A percentile compares a stretch with the other conserved stretches of the same genome.
Evolutionary conservation across 2,329 filamentous ascomycete genomes (phyloP).

Genomic region (Pseudogymnoascus sp.): DNA sequence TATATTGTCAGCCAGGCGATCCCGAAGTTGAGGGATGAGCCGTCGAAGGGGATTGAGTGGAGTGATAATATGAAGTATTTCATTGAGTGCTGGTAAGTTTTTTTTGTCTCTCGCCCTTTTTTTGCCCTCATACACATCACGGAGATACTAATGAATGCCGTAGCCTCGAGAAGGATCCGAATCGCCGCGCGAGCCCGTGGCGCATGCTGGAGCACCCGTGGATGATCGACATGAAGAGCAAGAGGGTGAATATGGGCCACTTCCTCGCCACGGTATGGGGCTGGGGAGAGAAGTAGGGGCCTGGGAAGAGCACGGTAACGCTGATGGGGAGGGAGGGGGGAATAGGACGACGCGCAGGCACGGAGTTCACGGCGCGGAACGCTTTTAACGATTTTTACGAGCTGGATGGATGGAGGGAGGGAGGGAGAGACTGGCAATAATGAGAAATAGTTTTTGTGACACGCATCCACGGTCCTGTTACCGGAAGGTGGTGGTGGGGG

Average conservation of each 20-base stretch:
- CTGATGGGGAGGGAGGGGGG: neutral
- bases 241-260: conserved; percentile 94
- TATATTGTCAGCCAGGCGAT: conserved; percentile 96
- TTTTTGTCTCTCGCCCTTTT: neutral
- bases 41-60: conserved; percentile 82
- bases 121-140: conserved; percentile 8
- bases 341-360: conserved; percentile 4
- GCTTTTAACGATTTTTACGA: conserved; percentile 5
- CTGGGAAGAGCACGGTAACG: neutral
- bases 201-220: conserved; percentile 98
- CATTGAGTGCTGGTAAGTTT: conserved; percentile 91
- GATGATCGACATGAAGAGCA: conserved; percentile 93
- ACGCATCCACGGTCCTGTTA: neutral
- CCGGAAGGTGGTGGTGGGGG: neutral
- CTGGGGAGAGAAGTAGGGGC: conserved; percentile 51
- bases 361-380: conserved; percentile 1
- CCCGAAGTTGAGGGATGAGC: conserved; percentile 91
- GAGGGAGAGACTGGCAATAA: neutral
- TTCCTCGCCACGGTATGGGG: conserved; percentile 96
- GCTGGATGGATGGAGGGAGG: neutral
- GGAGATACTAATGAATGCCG: neutral
- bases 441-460: neutral
- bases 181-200: conserved; percentile 85
- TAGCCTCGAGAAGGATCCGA: conserved; percentile 89
- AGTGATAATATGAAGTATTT: conserved; percentile 98